A percentile compares a stretch with the other conserved stretches of the same genome.
These are phyloP conservation scores for Leccinum subgranulosum DNA, from an alignment of 768 basidiomycete genomes.

Conservation along the genomic window DNA sequence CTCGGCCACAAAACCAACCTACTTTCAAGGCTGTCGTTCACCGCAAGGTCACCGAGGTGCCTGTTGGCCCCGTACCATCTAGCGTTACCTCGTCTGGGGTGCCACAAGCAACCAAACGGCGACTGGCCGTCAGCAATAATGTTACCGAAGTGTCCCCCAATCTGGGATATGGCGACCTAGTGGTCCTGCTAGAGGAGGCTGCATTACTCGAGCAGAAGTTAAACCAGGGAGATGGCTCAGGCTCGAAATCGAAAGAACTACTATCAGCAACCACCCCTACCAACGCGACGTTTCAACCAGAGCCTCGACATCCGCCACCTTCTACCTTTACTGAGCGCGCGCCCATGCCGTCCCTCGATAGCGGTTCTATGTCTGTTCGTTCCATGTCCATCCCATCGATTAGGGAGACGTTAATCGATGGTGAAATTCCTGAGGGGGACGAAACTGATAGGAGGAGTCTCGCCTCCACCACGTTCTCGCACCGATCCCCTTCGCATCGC, in stretches of 20 bases:
- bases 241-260: slow-evolving; percentile 4
- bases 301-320: slow-evolving; percentile 19
- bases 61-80: slow-evolving; percentile 15
- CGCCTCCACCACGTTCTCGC: slow-evolving; percentile 42
- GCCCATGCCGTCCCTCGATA: slow-evolving; percentile 14
- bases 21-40: slow-evolving; percentile 60
- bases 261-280: slow-evolving; percentile 24
- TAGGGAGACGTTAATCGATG: slow-evolving; percentile 25
- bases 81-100: slow-evolving; percentile 20
- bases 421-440: slow-evolving; percentile 21
- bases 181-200: slow-evolving; percentile 53
- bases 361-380: slow-evolving; percentile 22
- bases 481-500: slow-evolving; percentile 45
- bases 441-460: slow-evolving; percentile 32
- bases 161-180: slow-evolving; percentile 52
- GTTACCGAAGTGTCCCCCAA: slow-evolving; percentile 38
- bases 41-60: slow-evolving; percentile 44
- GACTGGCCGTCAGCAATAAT: slow-evolving; percentile 21
- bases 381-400: slow-evolving; percentile 32
- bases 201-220: slow-evolving; percentile 55
- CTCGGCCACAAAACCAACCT: slow-evolving; percentile 11
- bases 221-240: slow-evolving; percentile 38
- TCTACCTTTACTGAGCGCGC: slow-evolving; percentile 22
- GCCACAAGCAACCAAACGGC: slow-evolving; percentile 29
- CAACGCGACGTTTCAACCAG: slow-evolving; percentile 20